Evolutionary conservation across 805 yeast genomes (phyloP), one percentile per base, ranked within the genome.

Genomic region (Lachancea nothofagi): DNA sequence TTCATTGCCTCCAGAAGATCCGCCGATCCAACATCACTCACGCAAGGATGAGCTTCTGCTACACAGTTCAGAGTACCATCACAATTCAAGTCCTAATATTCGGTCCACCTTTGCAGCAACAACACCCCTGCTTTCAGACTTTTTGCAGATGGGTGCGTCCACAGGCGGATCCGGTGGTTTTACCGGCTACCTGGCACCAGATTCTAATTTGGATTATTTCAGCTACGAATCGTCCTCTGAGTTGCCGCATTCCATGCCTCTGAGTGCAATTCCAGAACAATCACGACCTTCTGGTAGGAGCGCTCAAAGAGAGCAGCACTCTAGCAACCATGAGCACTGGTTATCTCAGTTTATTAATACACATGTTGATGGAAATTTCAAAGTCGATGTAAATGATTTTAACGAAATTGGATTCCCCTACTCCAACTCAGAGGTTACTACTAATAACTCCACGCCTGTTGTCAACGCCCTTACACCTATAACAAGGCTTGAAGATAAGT

Each of bases 301-400:
- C 8, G 17, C 20, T 14, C 15, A 21, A 8, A 4, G 19, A 8
- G n/a, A 14, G 3, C 30, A 14, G 3, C 30, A 31, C 4, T 7
- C 15, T 23, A 20, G 23, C 40, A 18, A 17, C 17, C 34, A 34
- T 7, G 54, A 47, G 27, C 46, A 77, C 43, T 81, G 90, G 89
- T 63, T 83, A 12, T 71, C 77, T 23, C 87, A 81, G 46, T 80
- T 83, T 49, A 75, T 83, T 36, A 77, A 70, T 40, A 75, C 84
- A 1, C 84, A 87, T 5, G 71, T 74, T 46, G 83, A 79, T 33
- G 69, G 72, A 23, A 73, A 76, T 40, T 74, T 80, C 41, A 54
- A 59, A 26, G 49, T 80, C 67, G 35, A 59, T 51, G 25, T 71
- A 65, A 27, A 70, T 69, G 44, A 77, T 49, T 57, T 71, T 36